Conservation (phyloP, 768 basidiomycete species). For the Cytidiella melzeri region DNA sequence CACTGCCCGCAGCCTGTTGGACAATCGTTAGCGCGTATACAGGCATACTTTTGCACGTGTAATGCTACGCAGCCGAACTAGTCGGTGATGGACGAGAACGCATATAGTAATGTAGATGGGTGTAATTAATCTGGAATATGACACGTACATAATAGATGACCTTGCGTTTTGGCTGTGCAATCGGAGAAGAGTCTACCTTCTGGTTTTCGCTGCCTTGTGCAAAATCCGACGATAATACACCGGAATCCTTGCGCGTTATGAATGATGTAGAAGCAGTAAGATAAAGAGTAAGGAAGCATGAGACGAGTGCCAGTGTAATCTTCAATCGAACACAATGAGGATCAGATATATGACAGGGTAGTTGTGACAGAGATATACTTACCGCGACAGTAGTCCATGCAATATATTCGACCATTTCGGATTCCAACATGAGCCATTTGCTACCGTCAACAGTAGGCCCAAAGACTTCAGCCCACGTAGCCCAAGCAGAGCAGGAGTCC, state of each 20-base stretch:
- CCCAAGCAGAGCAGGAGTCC: constrained; percentile 62
- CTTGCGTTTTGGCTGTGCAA: constrained; percentile 44
- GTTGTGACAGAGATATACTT: constrained; percentile 40
- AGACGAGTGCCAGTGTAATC: constrained; percentile 66
- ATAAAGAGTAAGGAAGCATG: constrained; percentile 77
- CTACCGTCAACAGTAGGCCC: constrained; percentile 26
- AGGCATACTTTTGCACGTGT: background rate
- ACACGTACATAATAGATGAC: constrained; percentile 79
- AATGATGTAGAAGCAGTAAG: constrained; percentile 89
- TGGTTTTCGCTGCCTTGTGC: constrained; percentile 17
- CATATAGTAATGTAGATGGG: too few relatives aligned
- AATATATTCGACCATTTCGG: constrained; percentile 54
- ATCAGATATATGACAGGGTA: constrained; percentile 36
- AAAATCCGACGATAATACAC: constrained; percentile 49
- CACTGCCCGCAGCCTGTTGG: constrained; percentile 81
- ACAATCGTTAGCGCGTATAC: background rate
- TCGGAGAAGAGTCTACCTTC: constrained; percentile 16
- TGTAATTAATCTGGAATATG: background rate
- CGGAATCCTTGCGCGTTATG: constrained; percentile 83
- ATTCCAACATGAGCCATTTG: constrained; percentile 27
- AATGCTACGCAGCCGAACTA: too few relatives aligned
- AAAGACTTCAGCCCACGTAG: constrained; percentile 64
- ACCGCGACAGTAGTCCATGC: constrained; percentile 77
- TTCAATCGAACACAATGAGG: constrained; percentile 23
- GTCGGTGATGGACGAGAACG: too few relatives aligned